A percentile compares a stretch with the other conserved stretches of the same genome.
Conservation (phyloP, 2,329 filamentous ascomycete genomes). For the Aspergillus sp. region DNA sequence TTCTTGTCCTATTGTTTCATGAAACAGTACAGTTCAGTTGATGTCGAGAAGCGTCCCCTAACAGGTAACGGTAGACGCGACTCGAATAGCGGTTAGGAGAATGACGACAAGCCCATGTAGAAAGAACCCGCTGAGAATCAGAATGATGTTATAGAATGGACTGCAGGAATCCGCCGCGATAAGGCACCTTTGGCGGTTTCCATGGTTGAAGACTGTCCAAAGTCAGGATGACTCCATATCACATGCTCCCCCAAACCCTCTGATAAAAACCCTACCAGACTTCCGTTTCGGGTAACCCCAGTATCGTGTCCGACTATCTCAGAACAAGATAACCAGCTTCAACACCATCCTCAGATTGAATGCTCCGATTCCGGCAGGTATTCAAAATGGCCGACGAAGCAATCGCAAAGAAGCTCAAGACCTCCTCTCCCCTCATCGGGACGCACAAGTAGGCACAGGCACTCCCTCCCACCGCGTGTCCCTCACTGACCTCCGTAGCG, state of each 20-base stretch:
- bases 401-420: slow-evolving; percentile 81
- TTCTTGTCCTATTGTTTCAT: too few relatives aligned
- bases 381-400: slow-evolving; percentile 64
- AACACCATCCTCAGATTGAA: slow-evolving; percentile 15
- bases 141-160: too few relatives aligned
- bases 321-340: neutral
- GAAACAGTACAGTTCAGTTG: too few relatives aligned
- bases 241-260: slow-evolving; percentile 13
- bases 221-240: neutral
- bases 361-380: slow-evolving; percentile 41
- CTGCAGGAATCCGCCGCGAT: too few relatives aligned
- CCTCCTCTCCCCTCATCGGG: slow-evolving; percentile 70
- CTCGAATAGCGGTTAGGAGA: too few relatives aligned
- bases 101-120: too few relatives aligned
- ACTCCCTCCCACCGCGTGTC: slow-evolving; percentile 6
- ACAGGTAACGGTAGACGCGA: too few relatives aligned
- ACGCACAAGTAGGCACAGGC: slow-evolving; percentile 72
- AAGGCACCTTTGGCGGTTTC: neutral
- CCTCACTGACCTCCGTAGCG: slow-evolving; percentile 45
- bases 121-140: too few relatives aligned
- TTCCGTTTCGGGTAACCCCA: slow-evolving; percentile 1
- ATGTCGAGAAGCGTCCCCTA: too few relatives aligned
- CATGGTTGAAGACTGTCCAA: neutral
- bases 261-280: slow-evolving; percentile 9
- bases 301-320: too few relatives aligned